Conservation (phyloP, 306 rosid genomes). For the Rubus parviflorus region DNA sequence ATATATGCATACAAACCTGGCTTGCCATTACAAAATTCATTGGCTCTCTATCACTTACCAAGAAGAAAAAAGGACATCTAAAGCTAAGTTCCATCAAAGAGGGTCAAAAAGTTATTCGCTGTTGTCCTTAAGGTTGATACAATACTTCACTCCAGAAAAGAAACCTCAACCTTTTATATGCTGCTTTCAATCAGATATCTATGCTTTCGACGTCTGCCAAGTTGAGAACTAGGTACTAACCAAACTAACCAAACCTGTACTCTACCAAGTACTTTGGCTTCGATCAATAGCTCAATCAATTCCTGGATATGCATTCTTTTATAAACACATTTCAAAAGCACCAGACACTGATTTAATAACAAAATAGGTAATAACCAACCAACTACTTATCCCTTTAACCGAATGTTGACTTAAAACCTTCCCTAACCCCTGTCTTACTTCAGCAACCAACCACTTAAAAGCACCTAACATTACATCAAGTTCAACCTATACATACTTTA, state of each 20-base stretch:
- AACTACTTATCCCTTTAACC: neutral
- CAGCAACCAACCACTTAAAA: neutral
- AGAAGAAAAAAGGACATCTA: neutral
- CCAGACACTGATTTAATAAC: neutral
- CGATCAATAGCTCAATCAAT: neutral
- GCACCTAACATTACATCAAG: neutral
- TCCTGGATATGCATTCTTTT: neutral
- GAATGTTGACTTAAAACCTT: neutral
- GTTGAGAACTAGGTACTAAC: neutral
- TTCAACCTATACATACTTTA: neutral
- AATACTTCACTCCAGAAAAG: no score
- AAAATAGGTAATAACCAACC: neutral
- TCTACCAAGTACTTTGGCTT: neutral
- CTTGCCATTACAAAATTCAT: neutral
- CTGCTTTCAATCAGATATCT: neutral
- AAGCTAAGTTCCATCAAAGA: neutral
- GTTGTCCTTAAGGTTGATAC: no score
- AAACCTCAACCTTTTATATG: neutral
- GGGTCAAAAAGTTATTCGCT: no score
- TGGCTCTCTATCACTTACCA: neutral
- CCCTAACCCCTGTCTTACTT: neutral
- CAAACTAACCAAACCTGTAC: neutral
- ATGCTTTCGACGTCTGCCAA: neutral
- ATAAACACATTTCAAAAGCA: neutral
- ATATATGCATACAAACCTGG: neutral